Evolutionary conservation across 345 rosid genomes (phyloP).

Genomic region (Aquilaria malaccensis): DNA sequence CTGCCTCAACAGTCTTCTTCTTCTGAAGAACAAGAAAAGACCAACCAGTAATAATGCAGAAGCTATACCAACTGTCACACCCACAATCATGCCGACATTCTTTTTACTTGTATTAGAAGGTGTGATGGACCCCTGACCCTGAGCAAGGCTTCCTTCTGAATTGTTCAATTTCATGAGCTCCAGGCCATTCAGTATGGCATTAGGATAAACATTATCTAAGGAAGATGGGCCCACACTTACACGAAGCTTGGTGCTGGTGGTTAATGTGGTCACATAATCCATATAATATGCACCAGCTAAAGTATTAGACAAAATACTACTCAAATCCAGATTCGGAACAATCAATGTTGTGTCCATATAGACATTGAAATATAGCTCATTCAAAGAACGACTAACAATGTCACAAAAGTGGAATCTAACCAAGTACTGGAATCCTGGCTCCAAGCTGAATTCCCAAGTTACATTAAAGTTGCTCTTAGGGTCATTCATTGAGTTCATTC

Average conservation of each 20-base stretch:
- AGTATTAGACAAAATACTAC: slow-evolving; percentile 12
- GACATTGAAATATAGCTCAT: slow-evolving; percentile 69
- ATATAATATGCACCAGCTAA: slow-evolving; percentile 41
- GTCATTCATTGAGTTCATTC: slow-evolving; percentile 45
- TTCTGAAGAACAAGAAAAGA: slow-evolving; percentile 32
- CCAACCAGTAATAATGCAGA: slow-evolving; percentile 33
- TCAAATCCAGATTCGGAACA: slow-evolving; percentile 42
- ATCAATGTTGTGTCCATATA: slow-evolving; percentile 49
- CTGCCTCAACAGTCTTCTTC: slow-evolving; percentile 20
- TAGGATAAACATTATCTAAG: slow-evolving; percentile 20
- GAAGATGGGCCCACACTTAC: slow-evolving; percentile 49
- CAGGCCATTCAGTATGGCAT: slow-evolving; percentile 66
- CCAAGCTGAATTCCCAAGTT: slow-evolving; percentile 70
- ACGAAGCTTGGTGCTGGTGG: slow-evolving; percentile 29
- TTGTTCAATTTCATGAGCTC: slow-evolving; percentile 76
- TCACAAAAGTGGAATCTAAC: slow-evolving; percentile 89
- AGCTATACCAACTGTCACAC: slow-evolving; percentile 29
- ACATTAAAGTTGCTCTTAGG: slow-evolving; percentile 64
- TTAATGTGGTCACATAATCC: slow-evolving; percentile 44
- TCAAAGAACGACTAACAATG: slow-evolving; percentile 38
- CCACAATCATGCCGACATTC: slow-evolving; percentile 34
- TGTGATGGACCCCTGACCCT: slow-evolving; percentile 7
- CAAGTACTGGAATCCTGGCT: slow-evolving; percentile 59
- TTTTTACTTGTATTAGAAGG: slow-evolving; percentile 31
- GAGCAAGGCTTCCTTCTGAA: slow-evolving; percentile 40